Evolutionary conservation across 495 filamentous ascomycete genomes (phyloP).

Genomic region (Choiromyces venosus): DNA sequence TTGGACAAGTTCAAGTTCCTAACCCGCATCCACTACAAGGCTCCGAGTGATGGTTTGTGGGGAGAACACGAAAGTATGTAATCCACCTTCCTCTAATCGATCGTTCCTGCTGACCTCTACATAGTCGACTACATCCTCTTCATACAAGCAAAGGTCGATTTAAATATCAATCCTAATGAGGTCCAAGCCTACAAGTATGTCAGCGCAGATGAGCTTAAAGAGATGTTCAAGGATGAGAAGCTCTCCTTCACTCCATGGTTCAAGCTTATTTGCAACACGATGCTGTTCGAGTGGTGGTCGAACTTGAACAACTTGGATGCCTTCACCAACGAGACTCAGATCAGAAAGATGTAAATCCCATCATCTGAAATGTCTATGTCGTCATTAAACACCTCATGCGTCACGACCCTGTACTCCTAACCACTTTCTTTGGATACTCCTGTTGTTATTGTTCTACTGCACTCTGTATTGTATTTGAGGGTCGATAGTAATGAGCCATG

Average conservation of each 20-base stretch:
- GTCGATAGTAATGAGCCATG: not conserved
- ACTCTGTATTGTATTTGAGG: not conserved
- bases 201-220: slow-evolving; percentile 70
- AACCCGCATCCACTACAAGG: slow-evolving; percentile 96
- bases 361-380: not conserved
- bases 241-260: slow-evolving; percentile 97
- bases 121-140: slow-evolving; percentile 98
- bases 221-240: slow-evolving; percentile 71
- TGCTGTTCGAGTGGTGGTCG: slow-evolving; percentile 98
- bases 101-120: not conserved
- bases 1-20: slow-evolving; percentile 87
- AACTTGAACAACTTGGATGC: slow-evolving; percentile 78
- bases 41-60: slow-evolving; percentile 95
- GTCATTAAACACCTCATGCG: not conserved
- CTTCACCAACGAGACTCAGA: slow-evolving; percentile 78
- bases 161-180: slow-evolving; percentile 79
- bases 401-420: not conserved
- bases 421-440: not conserved
- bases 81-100: not conserved
- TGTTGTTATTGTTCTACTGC: not conserved
- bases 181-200: slow-evolving; percentile 79
- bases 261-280: slow-evolving; percentile 94
- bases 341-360: slow-evolving; percentile 68
- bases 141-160: slow-evolving; percentile 86
- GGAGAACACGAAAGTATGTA: slow-evolving; percentile 94